A percentile compares a stretch with the other conserved stretches of the same genome.
phyloP scores from a whole-genome alignment of 768 basidiomycete genomes.

The Heimioporus sp. region DNA sequence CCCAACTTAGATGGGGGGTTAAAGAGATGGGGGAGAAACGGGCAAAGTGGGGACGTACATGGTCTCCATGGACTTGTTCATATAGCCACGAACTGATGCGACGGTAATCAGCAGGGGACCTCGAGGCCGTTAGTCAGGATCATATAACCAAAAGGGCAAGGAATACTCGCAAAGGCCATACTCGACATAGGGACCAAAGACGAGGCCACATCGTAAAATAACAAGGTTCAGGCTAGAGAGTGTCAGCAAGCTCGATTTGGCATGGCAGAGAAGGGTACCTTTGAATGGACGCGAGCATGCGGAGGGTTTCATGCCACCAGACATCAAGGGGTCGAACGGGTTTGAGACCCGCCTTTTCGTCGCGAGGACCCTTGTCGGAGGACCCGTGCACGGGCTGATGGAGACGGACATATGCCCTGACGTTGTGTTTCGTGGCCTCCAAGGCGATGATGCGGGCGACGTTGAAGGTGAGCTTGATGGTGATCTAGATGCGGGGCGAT shows the following conservation, averaged over 20 bases:
- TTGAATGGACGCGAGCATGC: conserved; percentile 70
- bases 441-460: conserved; percentile 65
- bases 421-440: conserved; percentile 77
- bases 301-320: conserved; percentile 89
- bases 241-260: conserved; percentile 6
- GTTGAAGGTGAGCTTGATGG: conserved; percentile 71
- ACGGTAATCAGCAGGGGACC: conserved; percentile 73
- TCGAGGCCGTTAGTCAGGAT: conserved; percentile 28
- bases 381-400: conserved; percentile 80
- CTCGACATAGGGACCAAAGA: conserved; percentile 80
- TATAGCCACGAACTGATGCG: conserved; percentile 75
- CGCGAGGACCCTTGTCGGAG: conserved; percentile 57
- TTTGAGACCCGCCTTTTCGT: conserved; percentile 74
- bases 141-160: conserved; percentile 6
- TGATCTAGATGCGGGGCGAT: conserved; percentile 50
- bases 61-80: conserved; percentile 83
- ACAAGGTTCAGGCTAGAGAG: conserved; percentile 70
- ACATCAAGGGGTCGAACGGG: conserved; percentile 67
- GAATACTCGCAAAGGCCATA: conserved; percentile 58
- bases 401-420: conserved; percentile 76
- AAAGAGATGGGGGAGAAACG: conserved; percentile 1
- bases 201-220: conserved; percentile 69
- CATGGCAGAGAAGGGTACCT: conserved; percentile 42
- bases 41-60: conserved; percentile 47
- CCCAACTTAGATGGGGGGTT: conserved; percentile 52